phyloP scores from a whole-genome alignment of 2,329 filamentous ascomycete genomes.

The Fusarium sp. region DNA sequence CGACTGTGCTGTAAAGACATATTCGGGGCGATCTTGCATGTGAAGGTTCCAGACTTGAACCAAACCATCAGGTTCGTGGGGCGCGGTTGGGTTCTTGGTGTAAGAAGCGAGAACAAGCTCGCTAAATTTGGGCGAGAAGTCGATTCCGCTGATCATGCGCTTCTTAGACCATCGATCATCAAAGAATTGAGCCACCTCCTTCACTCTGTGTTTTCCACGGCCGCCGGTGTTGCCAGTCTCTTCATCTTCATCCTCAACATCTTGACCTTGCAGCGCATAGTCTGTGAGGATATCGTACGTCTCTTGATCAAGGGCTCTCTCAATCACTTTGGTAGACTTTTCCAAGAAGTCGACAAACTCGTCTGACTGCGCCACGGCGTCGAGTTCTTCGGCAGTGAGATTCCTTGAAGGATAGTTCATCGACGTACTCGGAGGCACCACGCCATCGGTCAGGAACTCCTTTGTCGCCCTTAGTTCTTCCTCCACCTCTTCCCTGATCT shows the following conservation, averaged over 20 bases:
- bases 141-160: slow-evolving; percentile 94
- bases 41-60: slow-evolving; percentile 98
- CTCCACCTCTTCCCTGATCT: slow-evolving; percentile 89
- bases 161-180: slow-evolving; percentile 97
- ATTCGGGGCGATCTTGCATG: slow-evolving; percentile 93
- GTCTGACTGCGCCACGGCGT: slow-evolving; percentile 89
- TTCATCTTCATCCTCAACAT: slow-evolving; percentile 85
- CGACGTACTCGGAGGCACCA: slow-evolving; percentile 37
- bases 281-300: slow-evolving; percentile 93
- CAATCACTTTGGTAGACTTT: slow-evolving; percentile 95
- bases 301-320: slow-evolving; percentile 92
- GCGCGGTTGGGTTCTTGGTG: slow-evolving; percentile 95
- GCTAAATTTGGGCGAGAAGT: slow-evolving; percentile 95
- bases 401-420: slow-evolving; percentile 82
- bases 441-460: slow-evolving; percentile 65
- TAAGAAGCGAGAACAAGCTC: slow-evolving; percentile 95
- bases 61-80: slow-evolving; percentile 91
- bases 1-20: slow-evolving; percentile 95
- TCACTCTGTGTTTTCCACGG: slow-evolving; percentile 79
- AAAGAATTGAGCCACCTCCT: slow-evolving; percentile 92
- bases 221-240: slow-evolving; percentile 77
- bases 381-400: slow-evolving; percentile 85
- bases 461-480: slow-evolving; percentile 86
- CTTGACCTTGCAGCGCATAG: slow-evolving; percentile 85
- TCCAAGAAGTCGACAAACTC: slow-evolving; percentile 97